A percentile compares a stretch with the other conserved stretches of the same genome.
Conservation (phyloP, 441 rosid species). For the Pelargonium cotyledonis region DNA sequence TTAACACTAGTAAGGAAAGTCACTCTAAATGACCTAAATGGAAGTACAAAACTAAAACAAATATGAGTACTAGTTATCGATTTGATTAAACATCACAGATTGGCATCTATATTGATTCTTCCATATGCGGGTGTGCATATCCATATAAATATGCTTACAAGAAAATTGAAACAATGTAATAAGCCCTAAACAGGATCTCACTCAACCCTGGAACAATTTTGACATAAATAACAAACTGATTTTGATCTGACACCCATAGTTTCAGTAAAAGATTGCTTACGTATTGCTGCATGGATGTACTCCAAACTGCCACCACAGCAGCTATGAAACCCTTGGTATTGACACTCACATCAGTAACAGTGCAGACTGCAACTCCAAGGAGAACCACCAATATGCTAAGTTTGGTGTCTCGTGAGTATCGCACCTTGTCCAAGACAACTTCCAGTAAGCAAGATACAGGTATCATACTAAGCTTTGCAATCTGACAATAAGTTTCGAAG, state of each 20-base stretch:
- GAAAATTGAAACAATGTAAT: neutral
- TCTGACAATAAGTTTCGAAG: constrained; percentile 30
- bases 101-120: neutral
- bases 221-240: neutral
- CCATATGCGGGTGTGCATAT: neutral
- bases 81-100: too few species aligned
- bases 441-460: constrained; percentile 71
- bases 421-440: constrained; percentile 61
- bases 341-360: constrained; percentile 69
- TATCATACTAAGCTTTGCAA: constrained; percentile 73
- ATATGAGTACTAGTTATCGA: neutral
- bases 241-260: neutral
- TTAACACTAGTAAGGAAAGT: too few species aligned
- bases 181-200: neutral
- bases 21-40: neutral
- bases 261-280: constrained; percentile 34
- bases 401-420: constrained; percentile 71
- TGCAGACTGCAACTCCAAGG: constrained; percentile 69
- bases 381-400: constrained; percentile 61
- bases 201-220: neutral
- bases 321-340: constrained; percentile 56
- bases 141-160: neutral
- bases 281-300: constrained; percentile 66
- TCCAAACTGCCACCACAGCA: constrained; percentile 68
- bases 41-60: neutral